Evolutionary conservation across 805 yeast genomes (phyloP).

Genomic region (Grigorovia jiainica): DNA sequence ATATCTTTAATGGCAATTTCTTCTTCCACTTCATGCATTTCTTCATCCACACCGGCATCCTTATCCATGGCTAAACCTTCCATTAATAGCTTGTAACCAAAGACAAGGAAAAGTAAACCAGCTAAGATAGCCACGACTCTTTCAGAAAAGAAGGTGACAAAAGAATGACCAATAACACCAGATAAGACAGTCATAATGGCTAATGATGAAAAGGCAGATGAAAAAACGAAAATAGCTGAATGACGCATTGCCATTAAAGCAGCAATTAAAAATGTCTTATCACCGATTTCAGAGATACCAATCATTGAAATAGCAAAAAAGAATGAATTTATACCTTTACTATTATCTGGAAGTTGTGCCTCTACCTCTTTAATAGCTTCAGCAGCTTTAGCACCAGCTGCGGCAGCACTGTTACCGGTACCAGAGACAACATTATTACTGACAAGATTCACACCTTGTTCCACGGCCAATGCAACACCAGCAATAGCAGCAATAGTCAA

Average conservation of each 20-base stretch:
- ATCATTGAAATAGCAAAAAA: conserved; percentile 85
- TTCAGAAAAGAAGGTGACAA: conserved; percentile 76
- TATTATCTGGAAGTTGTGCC: not conserved
- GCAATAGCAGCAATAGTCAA: not conserved
- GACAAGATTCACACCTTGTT: no score
- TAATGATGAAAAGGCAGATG: conserved; percentile 77
- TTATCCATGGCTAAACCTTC: conserved; percentile 82
- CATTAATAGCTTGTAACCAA: conserved; percentile 62
- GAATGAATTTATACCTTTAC: conserved; percentile 36
- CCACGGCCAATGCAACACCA: not conserved
- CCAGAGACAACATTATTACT: no score
- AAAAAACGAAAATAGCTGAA: conserved; percentile 72
- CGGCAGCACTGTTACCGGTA: no score
- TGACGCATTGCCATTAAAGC: conserved; percentile 98
- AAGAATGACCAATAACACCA: conserved; percentile 84
- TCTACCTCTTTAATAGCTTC: not conserved
- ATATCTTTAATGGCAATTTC: conserved; percentile 65
- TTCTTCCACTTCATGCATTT: conserved; percentile 92
- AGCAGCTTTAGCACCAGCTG: conserved; percentile 1
- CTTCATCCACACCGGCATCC: conserved; percentile 84
- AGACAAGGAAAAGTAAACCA: conserved; percentile 67
- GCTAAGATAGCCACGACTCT: conserved; percentile 76
- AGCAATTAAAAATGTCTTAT: conserved; percentile 92
- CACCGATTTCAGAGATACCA: conserved; percentile 91
- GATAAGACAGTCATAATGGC: conserved; percentile 86